phyloP scores from a whole-genome alignment of 2,329 filamentous ascomycete species.

The Tympanopsis confertula region DNA sequence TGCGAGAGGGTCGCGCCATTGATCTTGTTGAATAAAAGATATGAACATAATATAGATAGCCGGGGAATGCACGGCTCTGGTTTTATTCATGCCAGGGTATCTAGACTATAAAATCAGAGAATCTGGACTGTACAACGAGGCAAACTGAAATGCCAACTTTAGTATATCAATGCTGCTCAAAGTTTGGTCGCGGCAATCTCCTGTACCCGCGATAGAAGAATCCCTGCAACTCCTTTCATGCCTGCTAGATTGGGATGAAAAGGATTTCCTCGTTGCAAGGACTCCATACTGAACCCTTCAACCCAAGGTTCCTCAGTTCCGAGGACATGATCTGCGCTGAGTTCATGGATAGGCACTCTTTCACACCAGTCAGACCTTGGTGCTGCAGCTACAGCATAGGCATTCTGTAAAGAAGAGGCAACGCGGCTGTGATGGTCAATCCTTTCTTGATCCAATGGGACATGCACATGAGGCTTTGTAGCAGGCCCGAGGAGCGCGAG shows the following conservation, averaged over 20 bases:
- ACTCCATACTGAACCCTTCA: slow-evolving; percentile 13
- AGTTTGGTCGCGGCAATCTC: too few relatives aligned
- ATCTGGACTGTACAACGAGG: too few relatives aligned
- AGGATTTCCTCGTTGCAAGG: slow-evolving; percentile 10
- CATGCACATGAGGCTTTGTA: slow-evolving; percentile 18
- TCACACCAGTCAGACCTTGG: slow-evolving; percentile 14
- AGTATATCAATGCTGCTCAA: too few relatives aligned
- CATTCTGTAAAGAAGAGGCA: slow-evolving; percentile 10
- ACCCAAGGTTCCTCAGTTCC: slow-evolving; percentile 16
- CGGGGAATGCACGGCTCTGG: too few relatives aligned
- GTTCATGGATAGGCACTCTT: slow-evolving; percentile 9
- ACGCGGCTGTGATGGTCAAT: slow-evolving; percentile 8
- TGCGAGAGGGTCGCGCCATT: too few relatives aligned
- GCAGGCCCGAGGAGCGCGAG: slow-evolving; percentile 20
- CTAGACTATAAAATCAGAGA: too few relatives aligned
- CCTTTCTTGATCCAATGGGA: slow-evolving; percentile 7
- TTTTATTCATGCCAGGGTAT: too few relatives aligned
- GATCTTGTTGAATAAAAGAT: too few relatives aligned
- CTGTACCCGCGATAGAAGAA: too few relatives aligned
- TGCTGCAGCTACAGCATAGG: slow-evolving; percentile 10
- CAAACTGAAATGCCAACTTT: too few relatives aligned
- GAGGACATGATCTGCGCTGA: slow-evolving; percentile 13
- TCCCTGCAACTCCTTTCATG: slow-evolving; percentile 14
- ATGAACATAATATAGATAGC: too few relatives aligned
- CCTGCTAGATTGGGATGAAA: slow-evolving; percentile 16